A percentile compares a stretch with the other conserved stretches of the same genome.
These are phyloP conservation scores for Elaeis oleifera DNA, from an alignment of 202 grass and related monocot species.

Conservation along the genomic window DNA sequence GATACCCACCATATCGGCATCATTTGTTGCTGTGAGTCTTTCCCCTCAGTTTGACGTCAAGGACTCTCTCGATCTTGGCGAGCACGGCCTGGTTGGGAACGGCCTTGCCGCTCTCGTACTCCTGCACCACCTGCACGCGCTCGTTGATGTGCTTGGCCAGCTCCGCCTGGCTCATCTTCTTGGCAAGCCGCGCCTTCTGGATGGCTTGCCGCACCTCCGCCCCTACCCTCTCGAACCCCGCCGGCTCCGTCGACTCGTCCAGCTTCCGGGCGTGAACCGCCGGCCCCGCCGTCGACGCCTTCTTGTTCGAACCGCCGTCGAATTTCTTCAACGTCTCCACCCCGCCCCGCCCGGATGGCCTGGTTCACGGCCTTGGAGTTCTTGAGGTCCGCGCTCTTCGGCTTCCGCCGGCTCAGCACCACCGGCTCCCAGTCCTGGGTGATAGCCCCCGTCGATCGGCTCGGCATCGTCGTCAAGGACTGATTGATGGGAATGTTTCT, in stretches of 20 bases:
- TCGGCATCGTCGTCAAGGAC: background rate
- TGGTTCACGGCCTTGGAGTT: constrained; percentile 67
- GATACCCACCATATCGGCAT: background rate
- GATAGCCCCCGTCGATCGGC: constrained; percentile 33
- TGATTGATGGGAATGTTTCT: too few relatives aligned
- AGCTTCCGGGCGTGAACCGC: constrained; percentile 47
- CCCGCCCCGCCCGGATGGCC: constrained; percentile 47
- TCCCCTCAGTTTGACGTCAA: constrained; percentile 75
- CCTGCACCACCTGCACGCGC: constrained; percentile 70
- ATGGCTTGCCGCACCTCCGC: constrained; percentile 49
- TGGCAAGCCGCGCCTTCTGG: constrained; percentile 62
- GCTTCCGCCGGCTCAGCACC: constrained; percentile 53
- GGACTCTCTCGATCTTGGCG: constrained; percentile 80
- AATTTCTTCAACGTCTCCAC: constrained; percentile 64
- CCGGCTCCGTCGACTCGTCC: constrained; percentile 69
- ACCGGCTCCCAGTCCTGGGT: constrained; percentile 93
- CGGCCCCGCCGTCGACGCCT: constrained; percentile 3
- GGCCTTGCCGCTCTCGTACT: constrained; percentile 78
- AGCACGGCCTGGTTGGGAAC: constrained; percentile 67
- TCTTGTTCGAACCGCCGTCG: constrained; percentile 58
- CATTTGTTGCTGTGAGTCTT: constrained; percentile 20
- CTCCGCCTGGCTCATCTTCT: constrained; percentile 85
- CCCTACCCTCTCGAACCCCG: constrained; percentile 48
- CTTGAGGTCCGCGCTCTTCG: constrained; percentile 50
- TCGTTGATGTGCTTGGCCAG: constrained; percentile 72